Percentiles rank a stretch among this genome's conserved stretches.
Conservation (phyloP, 2,329 filamentous ascomycete genomes). For the Rosellinia necatrix region DNA sequence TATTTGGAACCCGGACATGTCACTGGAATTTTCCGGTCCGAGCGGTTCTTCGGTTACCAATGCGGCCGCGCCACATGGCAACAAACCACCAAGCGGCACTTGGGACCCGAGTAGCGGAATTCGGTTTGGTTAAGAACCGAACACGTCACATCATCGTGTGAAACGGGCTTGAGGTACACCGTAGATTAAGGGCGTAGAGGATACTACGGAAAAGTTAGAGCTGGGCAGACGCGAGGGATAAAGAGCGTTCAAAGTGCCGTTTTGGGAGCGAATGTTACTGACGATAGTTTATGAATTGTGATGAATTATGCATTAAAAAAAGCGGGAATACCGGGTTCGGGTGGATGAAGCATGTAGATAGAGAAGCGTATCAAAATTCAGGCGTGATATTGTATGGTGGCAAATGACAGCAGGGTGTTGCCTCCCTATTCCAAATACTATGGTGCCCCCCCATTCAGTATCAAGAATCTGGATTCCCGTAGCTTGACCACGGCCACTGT, state of each 20-base stretch:
- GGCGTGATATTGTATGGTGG: background rate
- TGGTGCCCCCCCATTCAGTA: too few relatives aligned
- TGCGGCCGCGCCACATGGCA: slow-evolving; percentile 33
- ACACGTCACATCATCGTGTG: slow-evolving; percentile 41
- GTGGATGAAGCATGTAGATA: background rate
- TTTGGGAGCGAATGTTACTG: background rate
- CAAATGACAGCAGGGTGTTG: too few relatives aligned
- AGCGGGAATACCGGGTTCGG: background rate
- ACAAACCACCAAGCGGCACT: slow-evolving; percentile 45
- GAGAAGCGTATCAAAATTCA: background rate
- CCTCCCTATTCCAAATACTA: too few relatives aligned
- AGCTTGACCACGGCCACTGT: too few relatives aligned
- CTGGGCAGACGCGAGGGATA: background rate
- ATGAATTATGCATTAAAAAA: slow-evolving; percentile 5
- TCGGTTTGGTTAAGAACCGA: slow-evolving; percentile 43
- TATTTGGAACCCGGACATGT: slow-evolving; percentile 81
- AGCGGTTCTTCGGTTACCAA: slow-evolving; percentile 7
- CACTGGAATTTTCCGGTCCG: slow-evolving; percentile 72
- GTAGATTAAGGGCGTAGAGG: background rate
- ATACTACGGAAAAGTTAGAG: background rate
- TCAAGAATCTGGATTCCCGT: too few relatives aligned
- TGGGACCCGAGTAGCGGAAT: slow-evolving; percentile 66
- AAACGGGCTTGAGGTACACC: background rate
- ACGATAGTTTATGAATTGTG: background rate
- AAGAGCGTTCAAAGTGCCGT: background rate